Percentiles rank a stretch among this genome's conserved stretches.
Conservation (phyloP, 768 basidiomycete genomes). For the Amanita pallidorosea region DNA sequence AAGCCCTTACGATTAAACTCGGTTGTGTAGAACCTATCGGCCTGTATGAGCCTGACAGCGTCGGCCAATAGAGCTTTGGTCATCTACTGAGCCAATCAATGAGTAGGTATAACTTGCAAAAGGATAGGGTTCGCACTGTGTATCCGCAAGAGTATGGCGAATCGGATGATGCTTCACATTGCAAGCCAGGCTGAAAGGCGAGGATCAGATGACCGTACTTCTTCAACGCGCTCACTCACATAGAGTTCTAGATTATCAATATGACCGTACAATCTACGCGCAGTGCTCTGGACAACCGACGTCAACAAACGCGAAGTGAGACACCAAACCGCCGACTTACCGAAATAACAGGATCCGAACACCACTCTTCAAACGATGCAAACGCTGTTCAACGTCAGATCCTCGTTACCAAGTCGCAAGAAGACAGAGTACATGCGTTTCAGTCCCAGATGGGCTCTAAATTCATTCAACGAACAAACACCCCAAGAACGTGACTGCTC, state of each 20-base stretch:
- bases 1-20: slow-evolving; percentile 35
- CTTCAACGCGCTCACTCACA: slow-evolving; percentile 8
- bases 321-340: slow-evolving; percentile 14
- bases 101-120: neutral
- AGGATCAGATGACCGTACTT: neutral
- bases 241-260: slow-evolving; percentile 25
- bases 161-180: slow-evolving; percentile 21
- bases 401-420: neutral
- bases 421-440: slow-evolving; percentile 19
- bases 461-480: slow-evolving; percentile 46
- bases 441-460: slow-evolving; percentile 38
- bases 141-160: slow-evolving; percentile 43
- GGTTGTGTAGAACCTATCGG: slow-evolving; percentile 42
- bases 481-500: slow-evolving; percentile 45
- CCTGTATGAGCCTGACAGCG: slow-evolving; percentile 41
- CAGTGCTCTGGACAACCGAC: slow-evolving; percentile 11
- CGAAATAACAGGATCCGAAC: slow-evolving; percentile 32
- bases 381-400: slow-evolving; percentile 18
- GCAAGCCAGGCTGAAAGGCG: slow-evolving; percentile 16
- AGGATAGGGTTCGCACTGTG: slow-evolving; percentile 24
- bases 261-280: slow-evolving; percentile 21
- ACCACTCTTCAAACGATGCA: slow-evolving; percentile 45
- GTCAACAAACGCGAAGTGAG: neutral
- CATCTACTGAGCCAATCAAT: slow-evolving; percentile 17
- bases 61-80: slow-evolving; percentile 42